Conservation (phyloP, 176 grass and related monocot species). For the Chrysopogon serrulatus region DNA sequence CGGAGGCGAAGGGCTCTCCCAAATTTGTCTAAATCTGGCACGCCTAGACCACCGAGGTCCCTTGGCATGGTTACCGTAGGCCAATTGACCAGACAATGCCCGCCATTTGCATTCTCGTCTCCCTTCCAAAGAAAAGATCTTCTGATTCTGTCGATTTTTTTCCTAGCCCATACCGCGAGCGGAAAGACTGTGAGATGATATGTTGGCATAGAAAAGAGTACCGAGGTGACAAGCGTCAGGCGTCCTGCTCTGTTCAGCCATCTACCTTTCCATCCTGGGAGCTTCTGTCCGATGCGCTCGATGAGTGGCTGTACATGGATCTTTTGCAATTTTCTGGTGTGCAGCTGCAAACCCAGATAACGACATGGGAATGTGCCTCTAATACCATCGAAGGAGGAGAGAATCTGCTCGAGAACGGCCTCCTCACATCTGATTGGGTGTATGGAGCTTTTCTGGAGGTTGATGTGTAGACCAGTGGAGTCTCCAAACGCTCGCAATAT, state of each 20-base stretch:
- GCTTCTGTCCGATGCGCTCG: neutral
- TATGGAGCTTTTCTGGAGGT: neutral
- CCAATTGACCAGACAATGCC: no score
- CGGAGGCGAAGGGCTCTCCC: no score
- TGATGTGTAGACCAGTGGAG: neutral
- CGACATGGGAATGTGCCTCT: neutral
- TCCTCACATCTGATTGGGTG: neutral
- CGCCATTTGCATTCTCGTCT: no score
- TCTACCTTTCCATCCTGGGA: neutral
- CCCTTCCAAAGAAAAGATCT: no score
- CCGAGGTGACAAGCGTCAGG: neutral
- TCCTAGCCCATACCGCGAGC: neutral
- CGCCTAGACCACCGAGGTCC: no score
- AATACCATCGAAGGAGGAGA: neutral
- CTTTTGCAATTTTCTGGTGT: fast-evolving
- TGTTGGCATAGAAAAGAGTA: neutral
- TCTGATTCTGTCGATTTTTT: no score
- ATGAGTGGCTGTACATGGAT: neutral
- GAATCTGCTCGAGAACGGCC: neutral
- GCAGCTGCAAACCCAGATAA: neutral
- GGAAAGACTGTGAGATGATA: neutral
- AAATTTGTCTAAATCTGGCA: no score
- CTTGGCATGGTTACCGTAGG: no score
- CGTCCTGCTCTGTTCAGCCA: neutral
- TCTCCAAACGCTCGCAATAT: neutral